Conservation (phyloP, 768 basidiomycete species). For the Strobilomyces echinocephalus region DNA sequence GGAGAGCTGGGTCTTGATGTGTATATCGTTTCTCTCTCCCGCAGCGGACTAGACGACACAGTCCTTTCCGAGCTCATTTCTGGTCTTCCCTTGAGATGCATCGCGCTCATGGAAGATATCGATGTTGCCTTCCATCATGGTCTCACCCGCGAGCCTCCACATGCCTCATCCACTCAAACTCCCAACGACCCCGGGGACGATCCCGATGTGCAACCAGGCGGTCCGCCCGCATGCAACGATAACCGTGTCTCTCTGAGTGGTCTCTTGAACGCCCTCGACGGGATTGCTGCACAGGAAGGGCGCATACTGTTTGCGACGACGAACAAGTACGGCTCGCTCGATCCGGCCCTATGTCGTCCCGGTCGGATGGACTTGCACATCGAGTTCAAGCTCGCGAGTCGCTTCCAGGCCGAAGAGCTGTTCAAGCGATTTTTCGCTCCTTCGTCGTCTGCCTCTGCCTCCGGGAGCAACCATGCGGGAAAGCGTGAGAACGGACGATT, state of each 20-base stretch:
- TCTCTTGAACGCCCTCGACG: conserved; percentile 75
- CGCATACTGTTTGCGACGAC: conserved; percentile 77
- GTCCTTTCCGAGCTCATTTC: conserved; percentile 54
- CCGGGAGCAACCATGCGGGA: not conserved
- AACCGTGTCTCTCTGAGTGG: conserved; percentile 63
- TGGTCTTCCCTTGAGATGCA: conserved; percentile 62
- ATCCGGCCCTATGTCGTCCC: conserved; percentile 69
- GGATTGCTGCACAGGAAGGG: conserved; percentile 77
- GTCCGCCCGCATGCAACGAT: conserved; percentile 10
- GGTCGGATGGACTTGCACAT: conserved; percentile 80
- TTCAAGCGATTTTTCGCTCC: conserved; percentile 68
- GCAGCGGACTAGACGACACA: conserved; percentile 58
- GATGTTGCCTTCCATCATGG: conserved; percentile 65
- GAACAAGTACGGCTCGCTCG: conserved; percentile 65
- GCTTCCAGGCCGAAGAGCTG: conserved; percentile 59
- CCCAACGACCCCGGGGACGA: not conserved
- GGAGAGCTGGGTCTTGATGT: conserved; percentile 75
- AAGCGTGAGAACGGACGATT: not conserved
- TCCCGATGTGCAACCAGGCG: conserved; percentile 12
- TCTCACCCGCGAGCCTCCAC: conserved; percentile 31
- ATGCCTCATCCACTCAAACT: not conserved
- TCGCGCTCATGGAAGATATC: conserved; percentile 81
- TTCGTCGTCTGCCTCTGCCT: not conserved
- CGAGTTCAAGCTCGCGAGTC: conserved; percentile 71
- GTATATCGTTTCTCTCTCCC: conserved; percentile 67